Conservation (phyloP, 202 grass and related monocot genomes). For the Digitaria exilis region DNA sequence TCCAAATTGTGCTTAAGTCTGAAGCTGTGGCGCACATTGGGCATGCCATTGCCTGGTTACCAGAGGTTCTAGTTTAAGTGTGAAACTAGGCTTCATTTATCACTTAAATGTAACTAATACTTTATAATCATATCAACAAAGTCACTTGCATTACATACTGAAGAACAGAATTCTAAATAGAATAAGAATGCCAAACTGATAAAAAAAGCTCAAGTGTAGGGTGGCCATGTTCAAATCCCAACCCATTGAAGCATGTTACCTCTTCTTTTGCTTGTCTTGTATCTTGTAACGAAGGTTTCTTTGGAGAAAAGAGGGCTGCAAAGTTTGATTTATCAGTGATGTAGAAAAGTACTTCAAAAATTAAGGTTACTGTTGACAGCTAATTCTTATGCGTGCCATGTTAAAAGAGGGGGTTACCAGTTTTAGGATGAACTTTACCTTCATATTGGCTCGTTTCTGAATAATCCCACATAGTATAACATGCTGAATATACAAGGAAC, state of each 20-base stretch:
- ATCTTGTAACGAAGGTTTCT: constrained; percentile 83
- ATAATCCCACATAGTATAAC: constrained; percentile 69
- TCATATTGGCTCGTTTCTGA: constrained; percentile 53
- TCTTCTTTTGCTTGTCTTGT: constrained; percentile 71
- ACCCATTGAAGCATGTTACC: constrained; percentile 48
- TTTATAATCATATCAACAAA: constrained; percentile 7
- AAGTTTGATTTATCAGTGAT: constrained; percentile 28
- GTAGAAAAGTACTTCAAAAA: constrained; percentile 7
- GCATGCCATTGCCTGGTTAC: background rate
- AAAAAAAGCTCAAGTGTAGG: constrained; percentile 8
- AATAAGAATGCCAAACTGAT: background rate
- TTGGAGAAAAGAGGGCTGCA: constrained; percentile 86
- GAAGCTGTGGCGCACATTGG: background rate
- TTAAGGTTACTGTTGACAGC: background rate
- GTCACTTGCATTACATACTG: background rate
- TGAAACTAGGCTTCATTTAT: background rate
- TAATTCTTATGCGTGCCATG: constrained; percentile 15
- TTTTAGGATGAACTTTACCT: constrained; percentile 54
- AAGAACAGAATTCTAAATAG: background rate
- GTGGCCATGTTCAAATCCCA: background rate
- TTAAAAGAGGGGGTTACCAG: background rate
- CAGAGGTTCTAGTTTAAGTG: background rate
- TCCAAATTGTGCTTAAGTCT: background rate
- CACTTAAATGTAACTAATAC: background rate
- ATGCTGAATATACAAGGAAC: constrained; percentile 61